Evolutionary conservation across 2,329 filamentous ascomycete species (phyloP), one percentile per base, ranked within the genome.

Genomic region (Coniosporium uncinatum): DNA sequence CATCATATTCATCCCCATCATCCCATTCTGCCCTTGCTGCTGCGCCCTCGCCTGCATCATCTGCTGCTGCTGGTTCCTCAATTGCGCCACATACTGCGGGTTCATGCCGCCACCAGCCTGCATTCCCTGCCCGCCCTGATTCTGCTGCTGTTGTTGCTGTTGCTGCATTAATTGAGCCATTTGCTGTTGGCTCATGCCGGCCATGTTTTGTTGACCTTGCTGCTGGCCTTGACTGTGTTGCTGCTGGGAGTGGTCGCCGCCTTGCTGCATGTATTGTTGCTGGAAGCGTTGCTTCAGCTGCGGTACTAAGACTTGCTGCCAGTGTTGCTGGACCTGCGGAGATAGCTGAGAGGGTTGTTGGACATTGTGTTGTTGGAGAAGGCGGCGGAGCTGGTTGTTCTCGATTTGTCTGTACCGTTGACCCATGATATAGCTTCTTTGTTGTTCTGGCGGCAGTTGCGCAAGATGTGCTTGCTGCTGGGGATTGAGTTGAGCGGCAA

Each of bases 171-270:
- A 52, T 16, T 11, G 36, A 42, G 5, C 29, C 49, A 54, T 48
- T 46, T n/a, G n/a, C n/a, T n/a, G n/a, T n/a, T n/a, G n/a, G 43
- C 35, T 49, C 46, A 50, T 56, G 54, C 55, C 59, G 42, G 37
- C 43, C 51, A 52, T 53, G 4, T 48, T 43, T 39, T 47, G 44
- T 37, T 31, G 35, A 21, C 19, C 17, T 32, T 53, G 50, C 8
- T 47, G 47, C 37, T 52, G 49, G 14, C 39, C 46, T 17, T n/a
- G n/a, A n/a, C n/a, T n/a, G n/a, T n/a, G n/a, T n/a, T 55, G 53
- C 14, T 33, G 40, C 40, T 49, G 44, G 32, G 46, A 37, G 29
- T 44, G 38, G 38, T 53, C 50, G 40, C 44, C 45, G 14, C 42
- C 41, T 40, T 46, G 31, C 35, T 56, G 52, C 36, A 53, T 51